Percentiles rank a stretch among this genome's conserved stretches.
phyloP scores from a whole-genome alignment of 2,329 filamentous ascomycete species.

The Fusarium sp. region DNA sequence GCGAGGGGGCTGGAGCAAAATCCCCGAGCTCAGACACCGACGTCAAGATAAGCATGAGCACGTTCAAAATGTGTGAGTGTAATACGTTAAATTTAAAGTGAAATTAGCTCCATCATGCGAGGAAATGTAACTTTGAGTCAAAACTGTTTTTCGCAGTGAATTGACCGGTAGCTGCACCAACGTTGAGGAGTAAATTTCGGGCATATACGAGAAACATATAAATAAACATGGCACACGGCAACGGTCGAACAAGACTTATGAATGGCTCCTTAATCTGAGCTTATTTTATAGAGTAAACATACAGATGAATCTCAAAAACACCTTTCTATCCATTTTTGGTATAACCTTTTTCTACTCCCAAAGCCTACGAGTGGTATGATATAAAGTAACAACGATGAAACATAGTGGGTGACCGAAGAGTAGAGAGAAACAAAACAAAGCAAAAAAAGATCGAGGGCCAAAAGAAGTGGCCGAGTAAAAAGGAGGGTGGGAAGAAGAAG shows the following conservation, averaged over 20 bases:
- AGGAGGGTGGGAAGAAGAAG: slow-evolving; percentile 1
- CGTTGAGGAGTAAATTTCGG: neutral
- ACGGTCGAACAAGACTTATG: neutral
- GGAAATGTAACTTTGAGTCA: neutral
- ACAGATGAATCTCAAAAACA: slow-evolving; percentile 35
- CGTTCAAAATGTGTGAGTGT: neutral
- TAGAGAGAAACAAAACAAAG: slow-evolving; percentile 14
- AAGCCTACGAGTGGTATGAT: slow-evolving; percentile 45
- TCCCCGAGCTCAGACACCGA: neutral
- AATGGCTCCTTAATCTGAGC: neutral
- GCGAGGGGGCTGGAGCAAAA: neutral
- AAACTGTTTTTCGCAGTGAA: neutral
- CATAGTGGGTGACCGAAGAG: slow-evolving; percentile 19
- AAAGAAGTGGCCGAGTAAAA: slow-evolving; percentile 3
- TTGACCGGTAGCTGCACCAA: slow-evolving; percentile 11
- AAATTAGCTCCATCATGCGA: slow-evolving; percentile 2
- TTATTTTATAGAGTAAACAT: slow-evolving; percentile 9
- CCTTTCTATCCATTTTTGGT: slow-evolving; percentile 48
- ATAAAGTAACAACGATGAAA: slow-evolving; percentile 28
- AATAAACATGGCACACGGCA: neutral
- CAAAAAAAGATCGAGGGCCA: slow-evolving; percentile 9
- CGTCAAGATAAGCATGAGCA: slow-evolving; percentile 22
- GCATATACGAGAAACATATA: neutral
- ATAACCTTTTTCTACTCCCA: slow-evolving; percentile 47
- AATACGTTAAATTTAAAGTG: neutral